These are phyloP conservation scores for Craspedostauros australis DNA, from an alignment of 108 stramenopile genomes.

Conservation along the genomic window DNA sequence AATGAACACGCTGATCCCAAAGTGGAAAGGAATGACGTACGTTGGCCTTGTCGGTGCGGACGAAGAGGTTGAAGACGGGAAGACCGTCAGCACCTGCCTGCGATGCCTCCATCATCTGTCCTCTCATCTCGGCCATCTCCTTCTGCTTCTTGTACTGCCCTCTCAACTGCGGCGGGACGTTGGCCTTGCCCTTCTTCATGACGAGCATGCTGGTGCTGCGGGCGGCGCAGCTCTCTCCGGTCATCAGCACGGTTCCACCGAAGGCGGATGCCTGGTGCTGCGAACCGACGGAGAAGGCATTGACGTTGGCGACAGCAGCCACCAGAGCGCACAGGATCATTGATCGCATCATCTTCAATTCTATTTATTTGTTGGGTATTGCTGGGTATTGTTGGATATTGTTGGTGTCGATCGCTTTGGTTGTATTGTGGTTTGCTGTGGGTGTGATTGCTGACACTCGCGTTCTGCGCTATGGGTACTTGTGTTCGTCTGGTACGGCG, in stretches of 20 bases:
- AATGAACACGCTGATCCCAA: not conserved
- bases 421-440: no score
- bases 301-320: slow-evolving; percentile 1
- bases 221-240: slow-evolving; percentile 1
- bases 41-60: slow-evolving; percentile 64
- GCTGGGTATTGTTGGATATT: no score
- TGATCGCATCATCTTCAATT: not conserved
- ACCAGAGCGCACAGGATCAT: not conserved
- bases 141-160: slow-evolving; percentile 56
- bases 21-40: slow-evolving; percentile 28
- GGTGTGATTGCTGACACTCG: no score
- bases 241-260: slow-evolving; percentile 19
- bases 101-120: slow-evolving; percentile 63
- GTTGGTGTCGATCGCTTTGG: no score
- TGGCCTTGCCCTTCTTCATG: slow-evolving; percentile 86
- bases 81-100: slow-evolving; percentile 69
- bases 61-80: slow-evolving; percentile 81
- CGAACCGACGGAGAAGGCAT: not conserved
- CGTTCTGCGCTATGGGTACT: no score
- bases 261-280: slow-evolving; percentile 12
- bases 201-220: slow-evolving; percentile 4
- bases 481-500: no score
- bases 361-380: not conserved
- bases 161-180: slow-evolving; percentile 74
- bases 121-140: slow-evolving; percentile 56